Conservation (phyloP, 2,329 filamentous ascomycete species). For the Beauveria scarabaeidicola region DNA sequence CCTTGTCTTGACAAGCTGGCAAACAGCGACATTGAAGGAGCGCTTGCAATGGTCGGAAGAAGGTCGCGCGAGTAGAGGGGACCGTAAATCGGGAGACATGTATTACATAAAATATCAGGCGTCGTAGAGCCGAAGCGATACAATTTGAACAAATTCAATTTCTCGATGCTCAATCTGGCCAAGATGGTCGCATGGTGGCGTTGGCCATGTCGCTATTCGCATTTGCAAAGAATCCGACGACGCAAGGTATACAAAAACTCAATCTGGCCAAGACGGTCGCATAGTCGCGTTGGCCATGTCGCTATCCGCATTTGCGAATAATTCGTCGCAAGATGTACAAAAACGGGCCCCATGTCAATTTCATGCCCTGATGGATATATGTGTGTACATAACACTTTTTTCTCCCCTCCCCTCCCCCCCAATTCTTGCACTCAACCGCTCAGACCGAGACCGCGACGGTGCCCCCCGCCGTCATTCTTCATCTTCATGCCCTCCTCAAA, state of each 20-base stretch:
- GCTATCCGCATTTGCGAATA: background rate
- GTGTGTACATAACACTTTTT: background rate
- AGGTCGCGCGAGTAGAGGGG: background rate
- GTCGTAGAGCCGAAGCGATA: background rate
- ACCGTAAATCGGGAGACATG: background rate
- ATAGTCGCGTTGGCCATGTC: background rate
- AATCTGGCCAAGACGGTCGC: background rate
- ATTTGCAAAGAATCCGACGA: background rate
- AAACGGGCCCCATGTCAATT: background rate
- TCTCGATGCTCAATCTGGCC: background rate
- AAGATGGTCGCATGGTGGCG: background rate
- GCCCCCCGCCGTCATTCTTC: slow-evolving; percentile 43
- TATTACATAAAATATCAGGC: background rate
- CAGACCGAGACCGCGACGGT: slow-evolving; percentile 37
- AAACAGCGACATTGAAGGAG: background rate
- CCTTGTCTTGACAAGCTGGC: background rate
- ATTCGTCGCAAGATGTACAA: background rate
- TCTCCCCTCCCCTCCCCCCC: too few relatives aligned
- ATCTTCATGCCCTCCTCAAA: slow-evolving; percentile 48
- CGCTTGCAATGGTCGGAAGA: background rate
- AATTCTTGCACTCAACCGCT: slow-evolving; percentile 37
- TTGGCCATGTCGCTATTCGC: background rate
- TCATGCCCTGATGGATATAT: background rate
- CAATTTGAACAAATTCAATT: slow-evolving; percentile 4
- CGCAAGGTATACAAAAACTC: background rate